Percentiles rank a stretch among this genome's conserved stretches.
phyloP scores from a whole-genome alignment of 2,329 filamentous ascomycete species.

The Trichoderma harzianum region DNA sequence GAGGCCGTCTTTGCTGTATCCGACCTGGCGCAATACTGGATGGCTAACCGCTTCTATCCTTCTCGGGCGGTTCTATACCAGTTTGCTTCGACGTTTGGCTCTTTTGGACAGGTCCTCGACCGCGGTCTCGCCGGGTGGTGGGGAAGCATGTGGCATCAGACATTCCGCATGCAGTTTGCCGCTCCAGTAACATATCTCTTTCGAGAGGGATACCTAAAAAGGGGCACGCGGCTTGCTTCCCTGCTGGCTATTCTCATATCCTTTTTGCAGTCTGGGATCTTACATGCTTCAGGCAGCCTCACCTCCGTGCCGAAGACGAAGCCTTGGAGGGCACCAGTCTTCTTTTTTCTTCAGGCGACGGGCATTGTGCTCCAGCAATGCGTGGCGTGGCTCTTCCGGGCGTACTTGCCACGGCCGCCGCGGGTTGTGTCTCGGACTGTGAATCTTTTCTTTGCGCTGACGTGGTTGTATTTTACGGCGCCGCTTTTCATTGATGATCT shows the following conservation, averaged over 20 bases:
- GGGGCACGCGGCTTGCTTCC: constrained; percentile 27
- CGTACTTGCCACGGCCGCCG: constrained; percentile 39
- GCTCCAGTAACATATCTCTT: constrained; percentile 53
- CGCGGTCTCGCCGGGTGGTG: constrained; percentile 77
- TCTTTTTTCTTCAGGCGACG: constrained; percentile 68
- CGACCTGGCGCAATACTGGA: constrained; percentile 53
- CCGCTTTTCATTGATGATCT: constrained; percentile 73
- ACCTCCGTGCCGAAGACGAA: constrained; percentile 55
- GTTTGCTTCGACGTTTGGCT: constrained; percentile 55
- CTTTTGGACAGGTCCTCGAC: constrained; percentile 54
- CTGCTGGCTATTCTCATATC: constrained; percentile 34
- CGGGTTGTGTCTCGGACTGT: constrained; percentile 43
- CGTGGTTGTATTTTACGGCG: constrained; percentile 67
- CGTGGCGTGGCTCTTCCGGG: constrained; percentile 34
- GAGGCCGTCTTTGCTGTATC: constrained; percentile 57
- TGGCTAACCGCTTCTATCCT: constrained; percentile 51
- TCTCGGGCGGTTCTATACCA: constrained; percentile 50
- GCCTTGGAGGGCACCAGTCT: constrained; percentile 56
- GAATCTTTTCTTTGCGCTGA: constrained; percentile 60
- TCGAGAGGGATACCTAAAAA: constrained; percentile 37
- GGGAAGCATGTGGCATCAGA: constrained; percentile 88
- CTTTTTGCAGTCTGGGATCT: constrained; percentile 62
- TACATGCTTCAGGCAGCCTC: constrained; percentile 70
- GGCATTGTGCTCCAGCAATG: constrained; percentile 61
- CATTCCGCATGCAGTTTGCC: constrained; percentile 71